phyloP scores from a whole-genome alignment of 352 stramenopile genomes.

The Sclerospora graminicola region DNA sequence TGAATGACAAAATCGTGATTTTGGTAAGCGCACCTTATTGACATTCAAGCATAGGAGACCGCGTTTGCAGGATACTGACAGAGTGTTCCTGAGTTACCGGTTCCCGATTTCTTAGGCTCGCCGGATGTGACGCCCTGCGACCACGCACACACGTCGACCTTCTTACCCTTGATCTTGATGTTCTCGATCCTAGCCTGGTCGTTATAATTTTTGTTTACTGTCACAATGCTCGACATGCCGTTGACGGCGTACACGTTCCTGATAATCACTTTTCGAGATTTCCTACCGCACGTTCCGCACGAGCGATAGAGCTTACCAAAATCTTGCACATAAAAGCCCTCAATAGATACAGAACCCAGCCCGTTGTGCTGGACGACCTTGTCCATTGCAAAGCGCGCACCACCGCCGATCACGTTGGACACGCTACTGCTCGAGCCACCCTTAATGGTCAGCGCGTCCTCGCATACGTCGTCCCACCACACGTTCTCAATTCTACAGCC shows the following conservation, averaged over 20 bases:
- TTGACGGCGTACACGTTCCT: conserved; percentile 12
- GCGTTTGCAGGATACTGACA: conserved; percentile 19
- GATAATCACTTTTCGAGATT: background rate
- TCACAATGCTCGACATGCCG: conserved; percentile 10
- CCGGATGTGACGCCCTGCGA: background rate
- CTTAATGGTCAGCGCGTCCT: conserved; percentile 19
- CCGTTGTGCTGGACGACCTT: conserved; percentile 10
- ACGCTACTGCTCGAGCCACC: conserved; percentile 10
- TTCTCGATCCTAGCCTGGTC: conserved; percentile 9
- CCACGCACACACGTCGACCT: conserved; percentile 9
- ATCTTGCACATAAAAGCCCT: conserved; percentile 11
- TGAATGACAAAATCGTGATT: too few species aligned
- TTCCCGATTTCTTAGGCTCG: conserved; percentile 7
- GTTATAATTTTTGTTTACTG: conserved; percentile 9
- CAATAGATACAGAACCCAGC: conserved; percentile 3
- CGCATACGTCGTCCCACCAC: conserved; percentile 16
- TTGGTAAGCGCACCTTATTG: too few species aligned
- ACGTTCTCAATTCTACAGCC: conserved; percentile 4
- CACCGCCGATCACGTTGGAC: conserved; percentile 10
- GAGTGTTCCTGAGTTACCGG: conserved; percentile 15
- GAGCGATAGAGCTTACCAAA: conserved; percentile 11
- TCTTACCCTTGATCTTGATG: conserved; percentile 18
- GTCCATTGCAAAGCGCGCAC: conserved; percentile 6
- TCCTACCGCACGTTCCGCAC: background rate
- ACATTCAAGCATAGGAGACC: conserved; percentile 7